phyloP scores from a whole-genome alignment of 257 asterid genomes.

The Ocimum tenuiflorum region DNA sequence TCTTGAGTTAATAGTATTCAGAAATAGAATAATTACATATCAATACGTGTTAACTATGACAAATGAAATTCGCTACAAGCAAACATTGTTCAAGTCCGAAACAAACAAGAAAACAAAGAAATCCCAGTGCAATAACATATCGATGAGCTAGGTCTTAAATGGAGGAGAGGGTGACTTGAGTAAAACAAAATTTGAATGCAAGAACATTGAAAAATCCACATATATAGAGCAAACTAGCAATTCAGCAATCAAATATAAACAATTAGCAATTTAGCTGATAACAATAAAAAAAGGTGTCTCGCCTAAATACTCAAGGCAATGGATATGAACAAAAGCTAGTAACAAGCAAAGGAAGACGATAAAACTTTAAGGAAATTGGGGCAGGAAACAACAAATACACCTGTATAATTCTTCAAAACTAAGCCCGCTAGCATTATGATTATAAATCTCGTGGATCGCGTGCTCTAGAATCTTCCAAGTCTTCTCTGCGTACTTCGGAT shows the following conservation, averaged over 20 bases:
- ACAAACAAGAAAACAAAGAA: not conserved
- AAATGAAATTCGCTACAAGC: not conserved
- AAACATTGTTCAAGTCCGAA: not conserved
- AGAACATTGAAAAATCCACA: not conserved
- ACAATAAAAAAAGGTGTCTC: not conserved
- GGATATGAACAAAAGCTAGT: not conserved
- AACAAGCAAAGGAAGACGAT: not conserved
- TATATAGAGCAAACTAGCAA: not conserved
- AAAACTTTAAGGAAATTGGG: not conserved
- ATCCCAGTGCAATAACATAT: not conserved
- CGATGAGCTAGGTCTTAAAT: not conserved
- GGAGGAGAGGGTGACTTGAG: not conserved
- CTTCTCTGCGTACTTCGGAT: conserved; percentile 30
- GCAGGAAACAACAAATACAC: conserved; percentile 21
- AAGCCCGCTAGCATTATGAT: conserved; percentile 81
- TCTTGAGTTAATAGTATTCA: not conserved
- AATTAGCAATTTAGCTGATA: not conserved
- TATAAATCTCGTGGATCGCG: conserved; percentile 82
- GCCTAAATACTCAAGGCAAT: not conserved
- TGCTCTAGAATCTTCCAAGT: conserved; percentile 87
- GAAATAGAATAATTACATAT: not conserved
- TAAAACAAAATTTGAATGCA: not conserved
- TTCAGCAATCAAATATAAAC: not conserved
- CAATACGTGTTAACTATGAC: not conserved
- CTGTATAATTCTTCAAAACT: conserved; percentile 88